Percentiles rank a stretch among this genome's conserved stretches.
These are phyloP conservation scores for Vanderwaltozyma polyspora DNA, from an alignment of 805 yeast species.

Conservation along the genomic window DNA sequence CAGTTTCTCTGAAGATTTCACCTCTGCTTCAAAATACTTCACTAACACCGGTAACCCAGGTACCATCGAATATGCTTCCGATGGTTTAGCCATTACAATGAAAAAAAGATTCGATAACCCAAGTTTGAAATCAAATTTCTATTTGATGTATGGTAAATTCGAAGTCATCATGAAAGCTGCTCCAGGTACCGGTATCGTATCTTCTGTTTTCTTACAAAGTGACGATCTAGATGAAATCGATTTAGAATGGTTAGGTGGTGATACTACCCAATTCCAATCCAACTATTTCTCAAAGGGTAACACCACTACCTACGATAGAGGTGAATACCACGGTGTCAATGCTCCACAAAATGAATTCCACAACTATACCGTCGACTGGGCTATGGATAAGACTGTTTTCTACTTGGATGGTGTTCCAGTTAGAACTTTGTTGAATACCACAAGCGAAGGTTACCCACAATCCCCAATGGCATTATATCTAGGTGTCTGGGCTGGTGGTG, in stretches of 20 bases:
- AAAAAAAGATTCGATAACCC: constrained; percentile 66
- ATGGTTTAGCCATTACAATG: constrained; percentile 56
- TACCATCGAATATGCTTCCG: constrained; percentile 33
- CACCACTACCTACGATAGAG: constrained; percentile 69
- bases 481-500: constrained; percentile 83
- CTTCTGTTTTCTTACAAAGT: constrained; percentile 68
- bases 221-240: constrained; percentile 89
- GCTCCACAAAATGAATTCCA: constrained; percentile 49
- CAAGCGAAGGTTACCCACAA: constrained; percentile 73
- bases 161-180: constrained; percentile 67
- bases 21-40: constrained; percentile 33
- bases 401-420: constrained; percentile 57
- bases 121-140: constrained; percentile 61
- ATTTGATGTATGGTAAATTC: constrained; percentile 80
- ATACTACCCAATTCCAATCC: constrained; percentile 60
- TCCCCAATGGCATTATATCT: constrained; percentile 68
- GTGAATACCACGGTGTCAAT: constrained; percentile 51
- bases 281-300: constrained; percentile 77
- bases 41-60: constrained; percentile 32
- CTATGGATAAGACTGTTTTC: constrained; percentile 54
- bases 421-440: constrained; percentile 46
- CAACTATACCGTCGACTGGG: constrained; percentile 82
- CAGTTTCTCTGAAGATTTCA: constrained; percentile 42
- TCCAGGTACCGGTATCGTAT: constrained; percentile 65
- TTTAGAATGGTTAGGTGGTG: constrained; percentile 79